Evolutionary conservation across 176 grass and related monocot genomes (phyloP).

Genomic region (Triticum turgidum): DNA sequence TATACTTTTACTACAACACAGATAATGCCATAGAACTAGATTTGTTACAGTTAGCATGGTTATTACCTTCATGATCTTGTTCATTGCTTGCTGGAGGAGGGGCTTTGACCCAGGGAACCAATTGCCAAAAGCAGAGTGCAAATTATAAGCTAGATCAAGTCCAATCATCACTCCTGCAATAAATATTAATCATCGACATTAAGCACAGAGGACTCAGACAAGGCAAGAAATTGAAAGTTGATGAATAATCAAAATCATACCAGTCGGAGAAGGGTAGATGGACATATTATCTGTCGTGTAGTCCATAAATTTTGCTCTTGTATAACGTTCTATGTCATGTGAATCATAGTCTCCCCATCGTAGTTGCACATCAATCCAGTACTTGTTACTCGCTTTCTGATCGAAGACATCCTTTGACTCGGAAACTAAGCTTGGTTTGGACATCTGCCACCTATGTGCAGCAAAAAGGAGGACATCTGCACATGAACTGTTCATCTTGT

Average conservation of each 20-base stretch:
- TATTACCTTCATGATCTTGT: slow-evolving; percentile 99
- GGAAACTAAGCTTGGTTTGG: slow-evolving; percentile 93
- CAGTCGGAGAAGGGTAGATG: slow-evolving; percentile 96
- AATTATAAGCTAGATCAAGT: slow-evolving; percentile 90
- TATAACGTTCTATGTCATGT: slow-evolving; percentile 96
- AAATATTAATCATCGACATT: slow-evolving; percentile 28
- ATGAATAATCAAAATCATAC: slow-evolving; percentile 44
- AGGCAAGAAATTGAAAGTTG: neutral
- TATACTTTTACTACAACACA: neutral
- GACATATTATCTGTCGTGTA: slow-evolving; percentile 99
- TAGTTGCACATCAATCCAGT: slow-evolving; percentile 97
- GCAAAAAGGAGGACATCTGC: slow-evolving; percentile 97
- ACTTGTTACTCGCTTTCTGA: slow-evolving; percentile 99
- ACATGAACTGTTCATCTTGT: slow-evolving; percentile 99
- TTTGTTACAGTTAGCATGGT: slow-evolving; percentile 5
- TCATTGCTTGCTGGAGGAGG: slow-evolving; percentile 93
- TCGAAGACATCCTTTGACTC: slow-evolving; percentile 98
- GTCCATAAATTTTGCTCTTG: slow-evolving; percentile 98
- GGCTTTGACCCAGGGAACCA: slow-evolving; percentile 99
- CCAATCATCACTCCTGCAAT: slow-evolving; percentile 97
- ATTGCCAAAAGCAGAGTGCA: slow-evolving; percentile 94
- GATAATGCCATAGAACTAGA: neutral
- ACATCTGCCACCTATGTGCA: slow-evolving; percentile 98
- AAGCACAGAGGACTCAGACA: neutral
- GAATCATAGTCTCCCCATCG: slow-evolving; percentile 99